Evolutionary conservation across 2,329 filamentous ascomycete species (phyloP).

Genomic region (Pseudogymnoascus sp.): DNA sequence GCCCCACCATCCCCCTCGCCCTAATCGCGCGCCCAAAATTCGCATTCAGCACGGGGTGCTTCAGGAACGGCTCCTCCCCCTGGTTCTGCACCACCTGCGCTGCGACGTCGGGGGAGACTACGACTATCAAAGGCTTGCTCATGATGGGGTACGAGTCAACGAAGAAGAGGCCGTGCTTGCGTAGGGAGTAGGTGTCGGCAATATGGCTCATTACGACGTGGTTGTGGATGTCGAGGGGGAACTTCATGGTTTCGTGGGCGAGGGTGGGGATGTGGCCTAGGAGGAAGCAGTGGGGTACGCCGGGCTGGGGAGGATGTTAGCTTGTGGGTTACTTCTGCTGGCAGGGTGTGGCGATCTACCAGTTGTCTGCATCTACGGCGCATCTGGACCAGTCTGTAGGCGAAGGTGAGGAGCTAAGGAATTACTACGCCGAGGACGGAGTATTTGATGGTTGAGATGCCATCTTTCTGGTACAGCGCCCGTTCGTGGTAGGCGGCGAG

Average conservation of each 20-base stretch:
- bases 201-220: not conserved
- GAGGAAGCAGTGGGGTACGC: conserved; percentile 4
- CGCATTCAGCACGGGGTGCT: conserved; percentile 9
- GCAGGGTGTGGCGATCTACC: not conserved
- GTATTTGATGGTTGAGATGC: conserved; percentile 4
- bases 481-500: not conserved
- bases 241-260: not conserved
- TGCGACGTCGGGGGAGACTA: conserved; percentile 9
- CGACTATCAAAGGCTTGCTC: conserved; percentile 10
- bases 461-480: conserved; percentile 4
- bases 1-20: not conserved
- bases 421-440: not conserved
- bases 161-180: conserved; percentile 15
- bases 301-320: not conserved
- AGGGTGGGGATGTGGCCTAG: not conserved
- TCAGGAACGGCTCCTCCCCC: not conserved
- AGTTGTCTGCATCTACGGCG: not conserved
- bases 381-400: not conserved
- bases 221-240: not conserved
- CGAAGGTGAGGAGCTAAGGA: conserved; percentile 8
- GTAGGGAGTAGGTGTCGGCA: conserved; percentile 12
- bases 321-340: not conserved
- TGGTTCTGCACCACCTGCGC: conserved; percentile 12
- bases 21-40: conserved; percentile 3
- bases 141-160: conserved; percentile 16